Conservation (phyloP, 345 rosid genomes). For the Acer negundo region DNA sequence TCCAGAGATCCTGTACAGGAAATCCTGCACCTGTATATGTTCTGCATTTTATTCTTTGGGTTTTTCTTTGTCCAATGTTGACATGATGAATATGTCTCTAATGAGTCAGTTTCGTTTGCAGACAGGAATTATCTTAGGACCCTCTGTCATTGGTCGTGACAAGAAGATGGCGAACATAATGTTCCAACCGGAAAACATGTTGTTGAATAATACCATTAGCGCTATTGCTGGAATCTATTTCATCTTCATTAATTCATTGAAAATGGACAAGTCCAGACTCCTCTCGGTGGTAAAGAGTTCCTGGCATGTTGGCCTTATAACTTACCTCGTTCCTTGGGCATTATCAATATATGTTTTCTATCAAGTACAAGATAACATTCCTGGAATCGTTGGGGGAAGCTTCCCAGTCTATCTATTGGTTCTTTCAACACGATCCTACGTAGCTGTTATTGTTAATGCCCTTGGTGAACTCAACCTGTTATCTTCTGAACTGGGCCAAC, state of each 20-base stretch:
- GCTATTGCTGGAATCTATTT: slow-evolving; percentile 5
- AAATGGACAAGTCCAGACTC: slow-evolving; percentile 19
- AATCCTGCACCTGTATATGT: background rate
- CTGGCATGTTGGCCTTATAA: slow-evolving; percentile 15
- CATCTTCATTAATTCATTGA: slow-evolving; percentile 29
- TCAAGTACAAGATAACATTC: background rate
- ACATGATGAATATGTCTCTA: too few relatives aligned
- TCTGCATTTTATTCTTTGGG: slow-evolving; percentile 9
- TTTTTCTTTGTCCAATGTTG: background rate
- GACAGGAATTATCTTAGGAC: slow-evolving; percentile 33
- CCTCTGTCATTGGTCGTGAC: slow-evolving; percentile 20
- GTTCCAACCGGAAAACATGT: slow-evolving; percentile 4
- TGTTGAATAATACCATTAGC: background rate
- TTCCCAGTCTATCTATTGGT: background rate
- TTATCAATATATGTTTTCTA: background rate
- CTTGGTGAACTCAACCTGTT: slow-evolving; percentile 34
- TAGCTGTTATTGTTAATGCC: slow-evolving; percentile 18
- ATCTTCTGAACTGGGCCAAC: slow-evolving; percentile 36
- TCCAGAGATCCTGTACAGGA: too few relatives aligned
- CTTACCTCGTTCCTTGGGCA: slow-evolving; percentile 5
- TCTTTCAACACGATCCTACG: slow-evolving; percentile 1
- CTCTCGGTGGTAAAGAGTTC: background rate
- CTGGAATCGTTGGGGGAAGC: background rate
- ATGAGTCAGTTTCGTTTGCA: background rate
- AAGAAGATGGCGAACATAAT: background rate